Evolutionary conservation across 371 early-diverging fungal genomes (phyloP), one percentile per base, ranked within the genome.

Genomic region (Lichtheimia corymbifera): DNA sequence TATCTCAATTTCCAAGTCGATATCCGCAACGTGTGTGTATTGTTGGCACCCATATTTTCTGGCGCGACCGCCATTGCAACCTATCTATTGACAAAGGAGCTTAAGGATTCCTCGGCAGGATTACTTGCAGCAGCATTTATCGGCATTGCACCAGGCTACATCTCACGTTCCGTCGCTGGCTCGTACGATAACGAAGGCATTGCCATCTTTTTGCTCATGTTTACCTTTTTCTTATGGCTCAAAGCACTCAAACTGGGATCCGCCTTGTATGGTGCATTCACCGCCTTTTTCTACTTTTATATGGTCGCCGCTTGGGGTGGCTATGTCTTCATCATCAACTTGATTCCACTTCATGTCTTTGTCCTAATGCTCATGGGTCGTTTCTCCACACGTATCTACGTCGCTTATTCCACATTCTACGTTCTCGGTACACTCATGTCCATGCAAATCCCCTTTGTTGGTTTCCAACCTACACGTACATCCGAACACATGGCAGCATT

Each of bases 231-330:
- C 73, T 83, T 95, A 61, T 99, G 99, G 97, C 87, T 98, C 71
- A 94, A 95, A 72, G 93, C 97, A 0, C 83, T 98, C 58, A 96
- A 96, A 64, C 76, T 88, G 6, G 99, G 94, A 2, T 95, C 96
- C 18, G 92, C 96, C 5, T 75, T 95, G 64, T 96, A 88, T 70
- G 97, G 86, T 27, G 90, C 91, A 54, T 69, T 88, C 50, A 79
- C 97, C 0, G 98, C 97, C 5, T 76, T 96, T 53, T 94, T 92
- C 63, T 99, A 99, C 84, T 99, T 98, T 73, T 98, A 96, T 83
- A 99, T 99, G 99, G 99, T 99, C 2, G 91, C 97, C 5, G 93
- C 99, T 9, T 99, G 99, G 99, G 99, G 99, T 77, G 99, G 99
- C 25, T 99, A 99, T 73, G 97, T 98, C 49, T 99, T 99, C 68